Evolutionary conservation across 768 basidiomycete genomes (phyloP).

Genomic region (Tricholoma sp.): DNA sequence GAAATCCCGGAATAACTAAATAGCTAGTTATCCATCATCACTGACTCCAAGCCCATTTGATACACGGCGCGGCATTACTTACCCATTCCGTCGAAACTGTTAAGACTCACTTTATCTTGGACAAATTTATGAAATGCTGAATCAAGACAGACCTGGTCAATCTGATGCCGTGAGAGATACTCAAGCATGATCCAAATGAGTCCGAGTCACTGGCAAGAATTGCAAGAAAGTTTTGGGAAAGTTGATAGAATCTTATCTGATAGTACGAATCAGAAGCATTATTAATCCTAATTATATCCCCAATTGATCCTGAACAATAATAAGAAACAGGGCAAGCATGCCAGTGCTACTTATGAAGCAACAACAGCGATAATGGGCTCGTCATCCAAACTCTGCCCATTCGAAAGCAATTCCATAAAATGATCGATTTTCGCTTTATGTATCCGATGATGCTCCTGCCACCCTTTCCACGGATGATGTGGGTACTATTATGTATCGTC

Average conservation of each 20-base stretch:
- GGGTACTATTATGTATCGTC: constrained; percentile 48
- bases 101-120: not conserved
- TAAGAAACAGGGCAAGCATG: not conserved
- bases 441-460: constrained; percentile 89
- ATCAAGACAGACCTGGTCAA: constrained; percentile 43
- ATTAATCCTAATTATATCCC: too few species aligned
- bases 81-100: constrained; percentile 64
- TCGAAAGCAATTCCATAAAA: constrained; percentile 54
- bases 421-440: constrained; percentile 86
- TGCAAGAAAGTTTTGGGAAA: too few species aligned
- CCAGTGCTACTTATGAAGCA: constrained; percentile 3
- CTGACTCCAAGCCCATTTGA: not conserved
- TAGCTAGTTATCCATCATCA: constrained; percentile 45
- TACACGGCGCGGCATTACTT: constrained; percentile 10
- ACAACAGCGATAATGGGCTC: constrained; percentile 8
- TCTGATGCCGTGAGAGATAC: constrained; percentile 52
- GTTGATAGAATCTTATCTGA: not conserved
- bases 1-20: constrained; percentile 71
- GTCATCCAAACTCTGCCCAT: constrained; percentile 47
- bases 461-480: constrained; percentile 91
- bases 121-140: not conserved
- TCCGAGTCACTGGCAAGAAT: not conserved
- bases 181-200: constrained; percentile 27
- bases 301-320: not conserved
- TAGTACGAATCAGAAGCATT: too few species aligned